Evolutionary conservation across 139 green algal genomes (phyloP), one percentile per base, ranked within the genome.

Genomic region (Marvania coccoides): DNA sequence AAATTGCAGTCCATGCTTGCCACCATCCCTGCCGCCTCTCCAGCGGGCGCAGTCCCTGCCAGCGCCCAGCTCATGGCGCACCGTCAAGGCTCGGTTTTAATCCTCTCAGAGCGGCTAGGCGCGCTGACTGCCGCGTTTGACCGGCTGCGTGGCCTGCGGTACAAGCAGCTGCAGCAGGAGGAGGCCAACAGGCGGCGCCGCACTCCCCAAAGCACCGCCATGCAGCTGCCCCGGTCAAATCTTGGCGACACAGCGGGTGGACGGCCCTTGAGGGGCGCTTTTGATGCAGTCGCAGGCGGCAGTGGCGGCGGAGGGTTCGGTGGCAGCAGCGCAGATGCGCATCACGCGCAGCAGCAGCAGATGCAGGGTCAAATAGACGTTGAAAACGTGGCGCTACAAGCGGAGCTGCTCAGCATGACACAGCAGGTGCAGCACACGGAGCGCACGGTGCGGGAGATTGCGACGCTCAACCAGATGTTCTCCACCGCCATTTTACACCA

Each of bases 401-500:
- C 76, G 19, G 76, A 87, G 47, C 73, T 94, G n/a, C 61, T 64
- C 2, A 61, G 42, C 34, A 73, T 77, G 12, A 71, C 48, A 2
- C 37, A 72, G 54, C 58, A 67, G 61, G 72, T 77, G 30, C 65
- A 81, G 15, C 48, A 58, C 1, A 69, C 85, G 12, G 85, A 94
- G 75, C 63, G 70, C 38, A 82, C 77, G 4, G 81, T 94, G 61
- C 70, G 75, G 0, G 83, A 94, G 47, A 82, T 94, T 19, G 79
- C 87, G 3, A 81, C 80, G 2, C 76, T 94, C 8, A 90, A 90
- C 72, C 81, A 90, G 56, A 86, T 91, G 77, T 90, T 87, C 64
- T 82, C 63, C 26, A 71, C 77, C 0, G 81, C 86, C 3, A 80
- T 95, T 46, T 70, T 87, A 42, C 60, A 82, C 34, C 86, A 93